A percentile compares a stretch with the other conserved stretches of the same genome.
phyloP scores from a whole-genome alignment of 768 basidiomycete species.

The Suillus fuscotomentosus region DNA sequence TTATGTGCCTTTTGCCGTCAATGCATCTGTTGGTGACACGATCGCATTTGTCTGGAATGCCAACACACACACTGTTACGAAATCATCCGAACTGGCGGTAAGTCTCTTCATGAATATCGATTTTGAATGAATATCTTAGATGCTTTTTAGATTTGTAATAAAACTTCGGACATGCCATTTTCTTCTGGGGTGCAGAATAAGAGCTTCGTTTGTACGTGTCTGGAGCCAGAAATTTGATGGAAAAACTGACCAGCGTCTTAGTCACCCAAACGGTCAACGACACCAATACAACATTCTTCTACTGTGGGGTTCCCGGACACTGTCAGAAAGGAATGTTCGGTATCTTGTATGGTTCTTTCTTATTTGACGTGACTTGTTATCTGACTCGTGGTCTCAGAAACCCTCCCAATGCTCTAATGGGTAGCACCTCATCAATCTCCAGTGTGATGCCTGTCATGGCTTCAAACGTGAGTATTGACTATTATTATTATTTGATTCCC shows the following conservation, averaged over 20 bases:
- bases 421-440: slow-evolving; percentile 45
- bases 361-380: background rate
- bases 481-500: background rate
- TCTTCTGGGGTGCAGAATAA: slow-evolving; percentile 63
- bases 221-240: background rate
- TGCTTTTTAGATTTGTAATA: slow-evolving; percentile 61
- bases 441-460: slow-evolving; percentile 51
- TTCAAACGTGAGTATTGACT: slow-evolving; percentile 37
- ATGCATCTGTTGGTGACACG: slow-evolving; percentile 77
- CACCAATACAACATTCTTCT: slow-evolving; percentile 72
- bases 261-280: slow-evolving; percentile 72
- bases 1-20: slow-evolving; percentile 71
- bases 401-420: slow-evolving; percentile 48
- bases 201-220: slow-evolving; percentile 57
- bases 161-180: slow-evolving; percentile 57
- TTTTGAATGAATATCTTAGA: background rate
- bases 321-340: slow-evolving; percentile 88
- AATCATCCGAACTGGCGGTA: slow-evolving; percentile 55
- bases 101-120: background rate
- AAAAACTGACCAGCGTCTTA: slow-evolving; percentile 29
- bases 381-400: slow-evolving; percentile 38
- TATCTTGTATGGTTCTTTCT: slow-evolving; percentile 47
- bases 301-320: slow-evolving; percentile 68
- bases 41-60: slow-evolving; percentile 77
- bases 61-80: slow-evolving; percentile 81